Base-by-base conservation (phyloP, 495 filamentous ascomycete genomes). In the Cetradonia linearis region DNA sequence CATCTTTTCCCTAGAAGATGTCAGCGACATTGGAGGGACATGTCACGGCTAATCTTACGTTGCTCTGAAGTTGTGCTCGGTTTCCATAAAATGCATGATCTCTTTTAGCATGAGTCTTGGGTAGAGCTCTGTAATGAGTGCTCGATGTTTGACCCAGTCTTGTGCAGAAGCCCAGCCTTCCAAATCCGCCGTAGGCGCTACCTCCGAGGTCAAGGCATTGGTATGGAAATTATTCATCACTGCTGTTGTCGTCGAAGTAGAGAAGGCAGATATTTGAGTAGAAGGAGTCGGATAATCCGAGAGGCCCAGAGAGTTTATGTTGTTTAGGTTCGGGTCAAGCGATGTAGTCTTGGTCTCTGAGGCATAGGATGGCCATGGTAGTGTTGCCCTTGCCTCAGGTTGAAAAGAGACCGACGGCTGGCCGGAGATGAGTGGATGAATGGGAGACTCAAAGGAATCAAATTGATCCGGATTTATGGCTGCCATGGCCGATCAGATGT, bases 1-100 rank as follows among this genome's bases (percentile, higher is more conserved):
- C 58, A 55, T 59, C 53, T 55, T 61, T 10, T 36, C 31, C 13
- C 58, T 64, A 7, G 5, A 7, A 5, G 4, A 54, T 11, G 25
- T 60, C 27, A 60, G 48, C 7, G 5, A 11, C 11, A 5, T 20
- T 8, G 1, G 50, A 18, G 33, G 31, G 5, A 30, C 13, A 20
- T 11, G 25, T 8, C 42, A 10, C 42, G 42, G 42, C 13, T 3
- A 46, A 10, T 54, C 70, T 48, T 48, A 73, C 71, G 66, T 68
- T 34, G 71, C 64, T 23, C 20, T 55, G 58, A 74, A 72, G 7
- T 23, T 33, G 30, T 70, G 36, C 14, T 68, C 42, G n/a, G 28
- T 20, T 44, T 60, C 49, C 70, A 72, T 72, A 8, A 55, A 31
- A 1, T 40, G 16, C 31, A 50, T 65, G 18, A 68, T 56, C 5